Percentiles rank a stretch among this genome's conserved stretches.
These are phyloP conservation scores for Beauveria pseudobassiana DNA, from an alignment of 2,329 filamentous ascomycete species.

Conservation along the genomic window DNA sequence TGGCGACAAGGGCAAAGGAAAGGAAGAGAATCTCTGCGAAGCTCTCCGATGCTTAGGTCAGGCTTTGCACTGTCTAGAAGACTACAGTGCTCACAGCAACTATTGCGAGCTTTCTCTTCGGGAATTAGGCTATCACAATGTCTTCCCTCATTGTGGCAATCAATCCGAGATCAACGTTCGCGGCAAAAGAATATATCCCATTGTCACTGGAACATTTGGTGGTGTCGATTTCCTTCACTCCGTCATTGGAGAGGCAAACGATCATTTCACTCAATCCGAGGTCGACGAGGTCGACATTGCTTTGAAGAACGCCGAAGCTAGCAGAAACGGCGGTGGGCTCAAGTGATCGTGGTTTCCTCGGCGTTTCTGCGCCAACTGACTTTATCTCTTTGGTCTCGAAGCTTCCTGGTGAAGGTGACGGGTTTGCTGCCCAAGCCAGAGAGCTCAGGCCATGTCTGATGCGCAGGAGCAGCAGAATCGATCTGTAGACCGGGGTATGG, in stretches of 20 bases:
- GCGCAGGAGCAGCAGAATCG: slow-evolving; percentile 55
- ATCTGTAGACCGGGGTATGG: slow-evolving; percentile 20
- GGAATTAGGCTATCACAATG: slow-evolving; percentile 58
- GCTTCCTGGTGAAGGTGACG: slow-evolving; percentile 62
- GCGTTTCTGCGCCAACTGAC: slow-evolving; percentile 36
- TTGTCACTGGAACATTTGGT: slow-evolving; percentile 69
- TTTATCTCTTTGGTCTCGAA: slow-evolving; percentile 69
- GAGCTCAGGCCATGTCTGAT: slow-evolving; percentile 53
- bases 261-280: slow-evolving; percentile 79
- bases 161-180: slow-evolving; percentile 54
- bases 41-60: slow-evolving; percentile 70
- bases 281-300: slow-evolving; percentile 73
- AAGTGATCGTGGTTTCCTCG: slow-evolving; percentile 33
- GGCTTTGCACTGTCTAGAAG: slow-evolving; percentile 69
- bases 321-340: slow-evolving; percentile 26
- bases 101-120: slow-evolving; percentile 64
- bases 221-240: slow-evolving; percentile 81
- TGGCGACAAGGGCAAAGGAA: slow-evolving; percentile 52
- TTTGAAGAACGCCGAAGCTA: slow-evolving; percentile 58
- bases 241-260: slow-evolving; percentile 67
- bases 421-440: slow-evolving; percentile 59
- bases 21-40: slow-evolving; percentile 72
- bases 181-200: slow-evolving; percentile 62
- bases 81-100: slow-evolving; percentile 75
- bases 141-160: slow-evolving; percentile 69